Evolutionary conservation across 805 yeast species (phyloP).

Genomic region (Spathaspora gorwiae): DNA sequence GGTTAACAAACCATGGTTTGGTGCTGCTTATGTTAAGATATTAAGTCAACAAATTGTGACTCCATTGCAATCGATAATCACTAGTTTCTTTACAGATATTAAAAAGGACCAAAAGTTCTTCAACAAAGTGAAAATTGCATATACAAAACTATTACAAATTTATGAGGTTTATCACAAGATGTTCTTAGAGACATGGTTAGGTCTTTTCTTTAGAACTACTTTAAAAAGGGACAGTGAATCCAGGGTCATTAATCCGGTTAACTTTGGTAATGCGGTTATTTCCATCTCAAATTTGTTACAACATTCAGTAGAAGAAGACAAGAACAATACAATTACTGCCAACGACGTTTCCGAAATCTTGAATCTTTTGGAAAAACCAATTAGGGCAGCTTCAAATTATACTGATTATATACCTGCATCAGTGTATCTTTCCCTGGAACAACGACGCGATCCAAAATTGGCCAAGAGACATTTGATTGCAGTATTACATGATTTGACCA

Average conservation of each 20-base stretch:
- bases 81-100: background rate
- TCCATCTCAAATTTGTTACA: conserved; percentile 54
- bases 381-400: conserved; percentile 37
- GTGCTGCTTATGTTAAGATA: conserved; percentile 1
- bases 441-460: conserved; percentile 7
- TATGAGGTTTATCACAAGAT: conserved; percentile 14
- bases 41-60: conserved; percentile 11
- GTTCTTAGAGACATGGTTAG: conserved; percentile 30
- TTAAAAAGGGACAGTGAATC: conserved; percentile 53
- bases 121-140: background rate
- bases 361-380: conserved; percentile 55
- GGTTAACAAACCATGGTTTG: background rate
- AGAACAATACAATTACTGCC: conserved; percentile 47
- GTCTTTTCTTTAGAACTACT: conserved; percentile 32
- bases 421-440: conserved; percentile 39
- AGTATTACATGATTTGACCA: conserved; percentile 57
- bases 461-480: conserved; percentile 41
- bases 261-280: conserved; percentile 59
- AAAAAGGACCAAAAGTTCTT: background rate
- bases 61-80: conserved; percentile 9
- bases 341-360: conserved; percentile 55
- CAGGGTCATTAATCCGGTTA: conserved; percentile 54
- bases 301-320: conserved; percentile 63
- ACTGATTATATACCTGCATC: conserved; percentile 39
- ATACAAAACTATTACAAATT: conserved; percentile 1